Base-by-base conservation (phyloP, 495 filamentous ascomycete species). In the Cercophora newfieldiana region DNA sequence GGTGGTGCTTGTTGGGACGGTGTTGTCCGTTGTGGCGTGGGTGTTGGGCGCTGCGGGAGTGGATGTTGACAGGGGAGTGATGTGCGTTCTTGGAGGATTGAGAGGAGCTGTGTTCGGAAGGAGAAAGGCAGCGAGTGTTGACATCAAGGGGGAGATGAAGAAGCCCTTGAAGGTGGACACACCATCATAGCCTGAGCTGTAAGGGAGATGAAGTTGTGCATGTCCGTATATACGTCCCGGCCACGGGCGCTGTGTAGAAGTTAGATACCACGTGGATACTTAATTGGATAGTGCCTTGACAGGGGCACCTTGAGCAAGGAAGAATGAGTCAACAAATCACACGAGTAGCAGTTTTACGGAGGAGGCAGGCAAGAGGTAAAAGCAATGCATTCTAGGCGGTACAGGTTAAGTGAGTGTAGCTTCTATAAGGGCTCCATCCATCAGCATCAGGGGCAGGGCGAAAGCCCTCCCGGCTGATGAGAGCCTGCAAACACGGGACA, bases 1-100 rank as follows among this genome's bases (percentile, higher is more conserved):
- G 7, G 77, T 90, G 28, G 85, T 87, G 1, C 14, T 84, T 4
- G 50, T 79, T 1, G 69, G 69, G 7, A 65, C 74, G 0, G 25
- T 81, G 50, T 66, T 77, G 18, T 80, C 74, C 24, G 68, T 65
- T 0, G 62, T 63, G 7, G 66, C 74, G 1, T 64, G 53, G 21
- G 60, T 71, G 19, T 49, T 75, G 18, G 66, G 61, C 1, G 57
- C 64, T 3, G 60, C 62, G 16, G 70, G 72, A 0, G 33, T 76
- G 8, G 63, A 74, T 64, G 73, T 74, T 49, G 72, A 72, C 44
- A 29, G 19, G 37, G 16, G 50, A 5, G 30, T 75, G n/a, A 51
- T 51, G 16, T n/a, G 18, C 18, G 48, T 22, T n/a, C 6, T n/a
- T 4, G 2, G 50, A 7, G 24, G 50, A n/a, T 14, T 53, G 50